These are phyloP conservation scores for Murraya koenigii DNA, from an alignment of 345 rosid genomes.

Conservation along the genomic window DNA sequence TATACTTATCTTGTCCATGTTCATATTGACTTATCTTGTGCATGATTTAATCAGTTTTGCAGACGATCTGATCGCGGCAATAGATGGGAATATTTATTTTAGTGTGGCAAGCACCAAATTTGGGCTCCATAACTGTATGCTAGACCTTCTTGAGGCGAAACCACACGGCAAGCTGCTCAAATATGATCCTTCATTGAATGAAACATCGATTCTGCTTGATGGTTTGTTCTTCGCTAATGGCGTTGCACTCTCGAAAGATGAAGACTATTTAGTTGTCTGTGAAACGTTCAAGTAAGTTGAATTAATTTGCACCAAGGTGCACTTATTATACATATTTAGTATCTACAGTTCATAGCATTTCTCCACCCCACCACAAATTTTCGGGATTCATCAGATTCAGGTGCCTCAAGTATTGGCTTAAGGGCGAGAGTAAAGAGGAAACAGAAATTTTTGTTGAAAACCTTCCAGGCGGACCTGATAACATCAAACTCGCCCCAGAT, in stretches of 20 bases:
- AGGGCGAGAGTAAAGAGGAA: conserved; percentile 32
- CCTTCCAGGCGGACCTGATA: conserved; percentile 54
- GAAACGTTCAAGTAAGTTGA: conserved; percentile 43
- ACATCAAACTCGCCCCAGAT: conserved; percentile 53
- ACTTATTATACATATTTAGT: not conserved
- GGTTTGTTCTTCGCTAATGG: conserved; percentile 43
- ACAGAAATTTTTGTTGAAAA: conserved; percentile 41
- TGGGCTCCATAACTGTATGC: conserved; percentile 30
- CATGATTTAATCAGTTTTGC: conserved; percentile 34
- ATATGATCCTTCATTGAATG: conserved; percentile 36
- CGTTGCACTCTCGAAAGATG: conserved; percentile 43
- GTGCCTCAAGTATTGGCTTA: conserved; percentile 49
- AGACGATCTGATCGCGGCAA: conserved; percentile 55
- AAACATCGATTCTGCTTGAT: conserved; percentile 37
- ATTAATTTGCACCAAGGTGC: not conserved
- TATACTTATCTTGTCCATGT: no score
- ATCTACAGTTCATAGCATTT: not conserved
- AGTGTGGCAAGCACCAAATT: conserved; percentile 51
- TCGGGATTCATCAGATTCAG: conserved; percentile 30
- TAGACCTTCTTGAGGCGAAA: conserved; percentile 50
- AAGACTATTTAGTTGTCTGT: conserved; percentile 44
- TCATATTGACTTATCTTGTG: not conserved
- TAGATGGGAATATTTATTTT: conserved; percentile 51
- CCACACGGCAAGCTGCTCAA: conserved; percentile 58
- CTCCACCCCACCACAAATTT: no score